Base-by-base conservation (phyloP, 225 moss, liverwort and hornwort genomes). In the Marchantia paleacea region DNA sequence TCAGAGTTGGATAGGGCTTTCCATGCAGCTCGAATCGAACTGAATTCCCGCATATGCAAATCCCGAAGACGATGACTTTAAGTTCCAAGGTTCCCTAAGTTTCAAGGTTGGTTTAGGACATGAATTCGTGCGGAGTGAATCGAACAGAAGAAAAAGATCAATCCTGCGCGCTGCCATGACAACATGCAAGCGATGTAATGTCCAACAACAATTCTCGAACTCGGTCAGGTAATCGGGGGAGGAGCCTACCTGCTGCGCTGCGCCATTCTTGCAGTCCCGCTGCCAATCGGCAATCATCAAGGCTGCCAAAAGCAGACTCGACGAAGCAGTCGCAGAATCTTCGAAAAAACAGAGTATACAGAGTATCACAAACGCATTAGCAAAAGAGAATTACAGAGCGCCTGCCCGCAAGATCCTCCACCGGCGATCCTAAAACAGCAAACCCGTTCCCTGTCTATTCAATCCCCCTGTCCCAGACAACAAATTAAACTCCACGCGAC, bases 241-340 rank as follows among this genome's bases (percentile, higher is more conserved):
- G 15, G 30, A 75, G 39, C 24, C 28, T 77, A 77, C 77, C 77
- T 77, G 77, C 77, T 77, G 63, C 77, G 77, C 77, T 77, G 77
- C 31, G 77, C 77, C 77, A 77, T 77, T 62, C 61, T 62, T 55
- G 26, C 74, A 25, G 18, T 15, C 10, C 19, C 72, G 51, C 14
- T 6, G 54, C 54, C 12, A 74, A 16, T 54, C 74, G 26, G 55
- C 74, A 55, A 54, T 55, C 16, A 7, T 7, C 25, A 29, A 6
- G 0, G 48, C 74, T 28, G 53, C 54, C 39, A 26, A 10, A 18
- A 74, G 14, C 49, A 6, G 74, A 49, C 25, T 58, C 31, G 61
- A 49, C 47, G 26, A 29, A 48, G 31, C 55, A 39, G 16, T 63
- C 61, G 18, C 77, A 77, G 22, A 77, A 61, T 8, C 77, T 20